These are phyloP conservation scores for Hemileccinum rubropunctum DNA, from an alignment of 768 basidiomycete species.

Conservation along the genomic window DNA sequence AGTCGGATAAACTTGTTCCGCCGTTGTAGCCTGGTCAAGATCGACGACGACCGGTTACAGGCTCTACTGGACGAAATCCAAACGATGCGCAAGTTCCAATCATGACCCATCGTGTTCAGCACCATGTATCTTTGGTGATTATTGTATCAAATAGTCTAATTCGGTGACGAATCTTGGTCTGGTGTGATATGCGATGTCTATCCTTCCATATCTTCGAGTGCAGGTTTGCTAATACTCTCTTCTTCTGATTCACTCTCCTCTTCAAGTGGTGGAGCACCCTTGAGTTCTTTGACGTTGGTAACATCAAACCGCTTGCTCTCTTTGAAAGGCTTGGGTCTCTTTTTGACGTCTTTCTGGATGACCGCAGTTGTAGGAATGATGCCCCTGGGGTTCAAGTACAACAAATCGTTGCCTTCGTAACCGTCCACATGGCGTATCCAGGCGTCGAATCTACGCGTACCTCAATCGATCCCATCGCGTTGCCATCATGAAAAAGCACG, in stretches of 20 bases:
- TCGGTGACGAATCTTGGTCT: background rate
- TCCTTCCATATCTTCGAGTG: constrained; percentile 54
- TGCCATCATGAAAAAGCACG: constrained; percentile 29
- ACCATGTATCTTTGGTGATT: background rate
- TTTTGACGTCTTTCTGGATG: constrained; percentile 52
- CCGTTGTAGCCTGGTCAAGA: constrained; percentile 60
- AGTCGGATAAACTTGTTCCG: background rate
- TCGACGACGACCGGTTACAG: constrained; percentile 86
- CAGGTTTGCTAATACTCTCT: constrained; percentile 39
- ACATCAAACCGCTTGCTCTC: constrained; percentile 69
- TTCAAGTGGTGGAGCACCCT: constrained; percentile 25
- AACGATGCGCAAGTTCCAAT: constrained; percentile 87
- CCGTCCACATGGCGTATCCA: constrained; percentile 78
- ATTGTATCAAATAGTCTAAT: constrained; percentile 10
- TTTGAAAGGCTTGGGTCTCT: constrained; percentile 58
- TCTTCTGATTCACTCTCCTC: constrained; percentile 46
- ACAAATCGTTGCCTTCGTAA: constrained; percentile 75
- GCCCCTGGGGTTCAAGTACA: constrained; percentile 75
- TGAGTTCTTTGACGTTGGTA: constrained; percentile 40
- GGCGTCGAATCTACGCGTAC: constrained; percentile 63
- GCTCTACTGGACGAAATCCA: constrained; percentile 83
- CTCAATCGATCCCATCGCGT: background rate
- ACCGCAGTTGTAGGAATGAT: constrained; percentile 70
- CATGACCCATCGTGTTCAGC: constrained; percentile 41
- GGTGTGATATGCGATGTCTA: background rate